Evolutionary conservation across 345 rosid species (phyloP).

Genomic region (Mercurialis annua): DNA sequence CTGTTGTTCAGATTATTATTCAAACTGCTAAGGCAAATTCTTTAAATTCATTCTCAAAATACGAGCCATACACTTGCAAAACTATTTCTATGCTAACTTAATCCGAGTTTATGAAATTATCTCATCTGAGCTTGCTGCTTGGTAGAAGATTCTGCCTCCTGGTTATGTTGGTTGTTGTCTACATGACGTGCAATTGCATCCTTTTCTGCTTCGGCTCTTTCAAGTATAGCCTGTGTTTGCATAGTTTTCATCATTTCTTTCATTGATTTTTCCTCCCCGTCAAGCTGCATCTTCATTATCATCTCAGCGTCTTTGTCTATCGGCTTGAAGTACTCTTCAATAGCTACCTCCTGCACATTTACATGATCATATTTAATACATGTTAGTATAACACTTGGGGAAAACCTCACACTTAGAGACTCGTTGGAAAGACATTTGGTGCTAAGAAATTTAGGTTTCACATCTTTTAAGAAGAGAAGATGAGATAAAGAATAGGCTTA

Average conservation of each 20-base stretch:
- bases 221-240: conserved; percentile 55
- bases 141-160: conserved; percentile 24
- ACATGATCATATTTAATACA: conserved; percentile 5
- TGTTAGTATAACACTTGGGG: background rate
- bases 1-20: background rate
- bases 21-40: background rate
- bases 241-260: conserved; percentile 58
- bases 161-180: conserved; percentile 23
- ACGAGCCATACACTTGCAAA: conserved; percentile 2
- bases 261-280: conserved; percentile 77
- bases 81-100: background rate
- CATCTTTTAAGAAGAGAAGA: background rate
- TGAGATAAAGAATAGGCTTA: background rate
- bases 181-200: conserved; percentile 20
- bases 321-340: conserved; percentile 81
- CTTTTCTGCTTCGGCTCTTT: conserved; percentile 55
- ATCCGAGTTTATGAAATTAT: conserved; percentile 4
- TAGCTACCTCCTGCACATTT: conserved; percentile 65
- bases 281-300: conserved; percentile 78
- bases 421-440: background rate
- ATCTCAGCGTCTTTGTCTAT: conserved; percentile 73
- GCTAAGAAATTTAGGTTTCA: background rate
- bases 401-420: background rate
- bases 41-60: background rate
- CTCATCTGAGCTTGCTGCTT: conserved; percentile 23